These are phyloP conservation scores for Mortierella sp. DNA, from an alignment of 371 early-diverging fungal genomes.

Conservation along the genomic window DNA sequence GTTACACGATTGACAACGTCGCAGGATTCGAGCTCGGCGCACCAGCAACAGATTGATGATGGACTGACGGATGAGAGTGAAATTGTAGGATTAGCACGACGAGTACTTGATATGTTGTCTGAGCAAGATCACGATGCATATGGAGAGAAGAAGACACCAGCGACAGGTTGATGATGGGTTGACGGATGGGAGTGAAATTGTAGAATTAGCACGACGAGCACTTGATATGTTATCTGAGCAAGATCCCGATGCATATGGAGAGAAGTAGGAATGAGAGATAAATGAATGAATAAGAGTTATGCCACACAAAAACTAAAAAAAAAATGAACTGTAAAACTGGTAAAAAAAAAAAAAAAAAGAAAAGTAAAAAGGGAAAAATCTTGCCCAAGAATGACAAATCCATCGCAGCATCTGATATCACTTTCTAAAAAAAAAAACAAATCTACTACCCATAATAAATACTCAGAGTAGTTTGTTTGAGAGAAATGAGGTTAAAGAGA, in stretches of 20 bases:
- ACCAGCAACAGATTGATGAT: constrained; percentile 25
- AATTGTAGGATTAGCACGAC: constrained; percentile 54
- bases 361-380: constrained; percentile 10
- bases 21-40: constrained; percentile 32
- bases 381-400: background rate
- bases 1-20: constrained; percentile 42
- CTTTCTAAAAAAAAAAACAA: constrained; percentile 8
- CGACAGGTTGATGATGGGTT: background rate
- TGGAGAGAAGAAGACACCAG: background rate
- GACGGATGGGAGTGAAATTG: constrained; percentile 51
- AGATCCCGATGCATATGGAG: background rate
- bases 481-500: background rate
- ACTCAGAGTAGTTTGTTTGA: background rate
- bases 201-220: constrained; percentile 50
- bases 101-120: constrained; percentile 44
- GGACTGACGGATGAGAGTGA: constrained; percentile 45
- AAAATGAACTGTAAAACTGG: background rate
- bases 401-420: constrained; percentile 12
- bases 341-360: constrained; percentile 6
- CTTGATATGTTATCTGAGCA: constrained; percentile 33
- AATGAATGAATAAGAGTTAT: too few relatives aligned
- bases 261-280: background rate
- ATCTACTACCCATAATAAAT: background rate
- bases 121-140: background rate
- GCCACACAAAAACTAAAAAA: constrained; percentile 11